Evolutionary conservation across 2,329 filamentous ascomycete species (phyloP).

Genomic region (Botrytis medusae): DNA sequence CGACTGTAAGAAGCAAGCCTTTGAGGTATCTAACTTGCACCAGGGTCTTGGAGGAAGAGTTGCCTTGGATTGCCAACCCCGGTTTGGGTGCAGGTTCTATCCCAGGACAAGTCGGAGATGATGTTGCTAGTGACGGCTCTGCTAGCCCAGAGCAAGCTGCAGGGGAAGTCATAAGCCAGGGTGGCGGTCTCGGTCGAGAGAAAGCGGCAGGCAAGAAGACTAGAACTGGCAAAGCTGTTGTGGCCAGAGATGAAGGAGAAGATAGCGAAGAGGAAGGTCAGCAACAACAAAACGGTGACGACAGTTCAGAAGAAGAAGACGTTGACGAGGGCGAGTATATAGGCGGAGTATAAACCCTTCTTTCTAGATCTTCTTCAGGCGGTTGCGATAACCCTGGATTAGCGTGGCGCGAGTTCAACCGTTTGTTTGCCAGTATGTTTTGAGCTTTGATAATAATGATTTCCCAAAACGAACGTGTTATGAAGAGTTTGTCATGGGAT

Average conservation of each 20-base stretch:
- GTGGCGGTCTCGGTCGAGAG: neutral
- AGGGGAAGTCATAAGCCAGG: neutral
- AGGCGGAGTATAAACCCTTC: neutral
- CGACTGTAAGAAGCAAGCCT: neutral
- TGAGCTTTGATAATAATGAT: neutral
- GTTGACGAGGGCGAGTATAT: conserved; percentile 8
- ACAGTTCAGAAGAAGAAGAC: neutral
- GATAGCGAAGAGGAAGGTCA: neutral
- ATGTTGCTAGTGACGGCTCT: neutral
- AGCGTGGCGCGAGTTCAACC: neutral
- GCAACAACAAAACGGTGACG: neutral
- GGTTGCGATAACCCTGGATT: neutral
- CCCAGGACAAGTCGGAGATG: neutral
- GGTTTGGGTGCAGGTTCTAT: neutral
- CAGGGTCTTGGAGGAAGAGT: conserved; percentile 57
- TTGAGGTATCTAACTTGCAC: conserved; percentile 21
- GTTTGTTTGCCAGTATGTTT: neutral
- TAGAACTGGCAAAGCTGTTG: neutral
- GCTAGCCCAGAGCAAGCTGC: neutral
- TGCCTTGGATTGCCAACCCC: conserved; percentile 51
- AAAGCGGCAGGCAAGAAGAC: neutral
- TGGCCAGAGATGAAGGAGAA: neutral
- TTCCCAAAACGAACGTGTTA: neutral
- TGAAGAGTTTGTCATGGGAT: neutral
- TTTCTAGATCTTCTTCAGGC: neutral